Percentiles rank a stretch among this genome's conserved stretches.
Conservation (phyloP, 148 eudicot species). For the Mesembryanthemum crystallinum region DNA sequence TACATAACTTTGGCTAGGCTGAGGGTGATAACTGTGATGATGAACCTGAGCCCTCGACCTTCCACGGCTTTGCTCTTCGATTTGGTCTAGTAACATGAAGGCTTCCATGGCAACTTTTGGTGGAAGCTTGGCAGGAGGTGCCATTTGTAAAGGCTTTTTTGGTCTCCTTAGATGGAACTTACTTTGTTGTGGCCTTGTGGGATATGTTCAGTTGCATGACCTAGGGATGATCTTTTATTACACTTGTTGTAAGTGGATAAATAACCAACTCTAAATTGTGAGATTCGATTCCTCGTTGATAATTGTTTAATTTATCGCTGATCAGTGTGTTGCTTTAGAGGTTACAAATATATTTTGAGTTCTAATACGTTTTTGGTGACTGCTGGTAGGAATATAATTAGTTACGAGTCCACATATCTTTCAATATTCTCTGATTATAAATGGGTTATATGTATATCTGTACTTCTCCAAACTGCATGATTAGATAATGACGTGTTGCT, state of each 20-base stretch:
- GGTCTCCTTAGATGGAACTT: neutral
- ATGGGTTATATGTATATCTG: too few species aligned
- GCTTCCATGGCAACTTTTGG: constrained; percentile 13
- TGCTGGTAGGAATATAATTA: too few species aligned
- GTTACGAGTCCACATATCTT: too few species aligned
- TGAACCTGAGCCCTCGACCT: neutral
- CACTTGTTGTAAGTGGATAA: too few species aligned
- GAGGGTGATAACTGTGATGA: neutral
- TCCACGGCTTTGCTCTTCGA: constrained; percentile 17
- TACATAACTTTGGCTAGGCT: neutral
- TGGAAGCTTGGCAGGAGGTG: constrained; percentile 8
- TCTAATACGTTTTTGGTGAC: too few species aligned
- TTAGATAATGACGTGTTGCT: too few species aligned
- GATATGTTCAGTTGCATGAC: neutral
- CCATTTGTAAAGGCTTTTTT: constrained; percentile 4
- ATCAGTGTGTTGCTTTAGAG: too few species aligned
- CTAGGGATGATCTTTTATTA: neutral
- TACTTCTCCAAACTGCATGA: too few species aligned
- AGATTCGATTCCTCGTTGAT: neutral
- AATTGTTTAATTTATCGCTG: neutral
- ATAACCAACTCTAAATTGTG: too few species aligned
- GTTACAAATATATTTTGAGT: too few species aligned
- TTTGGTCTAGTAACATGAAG: constrained; percentile 13
- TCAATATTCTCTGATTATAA: too few species aligned
- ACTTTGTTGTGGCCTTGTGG: neutral